These are phyloP conservation scores for Multifurca ochricompacta DNA, from an alignment of 768 basidiomycete genomes.

Conservation along the genomic window DNA sequence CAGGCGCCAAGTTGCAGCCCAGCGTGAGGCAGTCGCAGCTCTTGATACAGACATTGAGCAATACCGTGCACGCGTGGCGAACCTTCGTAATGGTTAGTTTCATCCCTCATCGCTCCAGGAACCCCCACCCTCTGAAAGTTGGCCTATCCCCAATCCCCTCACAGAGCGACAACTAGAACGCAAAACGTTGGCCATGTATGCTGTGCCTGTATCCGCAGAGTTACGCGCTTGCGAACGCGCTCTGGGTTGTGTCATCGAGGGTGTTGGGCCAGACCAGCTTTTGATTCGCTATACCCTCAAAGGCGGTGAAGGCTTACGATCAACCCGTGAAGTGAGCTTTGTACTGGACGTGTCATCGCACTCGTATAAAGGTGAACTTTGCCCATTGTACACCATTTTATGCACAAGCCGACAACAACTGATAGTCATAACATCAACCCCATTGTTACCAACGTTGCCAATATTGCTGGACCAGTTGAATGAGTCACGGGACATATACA, in stretches of 20 bases:
- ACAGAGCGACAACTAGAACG: slow-evolving; percentile 66
- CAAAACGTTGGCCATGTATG: slow-evolving; percentile 44
- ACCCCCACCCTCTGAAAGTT: too few relatives aligned
- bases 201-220: slow-evolving; percentile 46
- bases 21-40: slow-evolving; percentile 49
- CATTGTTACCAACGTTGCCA: slow-evolving; percentile 56
- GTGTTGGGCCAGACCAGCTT: slow-evolving; percentile 63
- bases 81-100: slow-evolving; percentile 54
- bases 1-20: slow-evolving; percentile 56
- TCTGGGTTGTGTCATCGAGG: slow-evolving; percentile 66
- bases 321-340: slow-evolving; percentile 16
- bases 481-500: slow-evolving; percentile 57
- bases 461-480: slow-evolving; percentile 67
- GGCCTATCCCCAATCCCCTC: too few relatives aligned
- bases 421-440: slow-evolving; percentile 74
- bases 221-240: slow-evolving; percentile 47
- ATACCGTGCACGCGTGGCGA: slow-evolving; percentile 51
- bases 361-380: slow-evolving; percentile 15
- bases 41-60: slow-evolving; percentile 69
- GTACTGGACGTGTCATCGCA: slow-evolving; percentile 17
- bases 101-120: too few relatives aligned
- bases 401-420: not conserved
- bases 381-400: not conserved
- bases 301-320: not conserved
- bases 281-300: slow-evolving; percentile 54